Conservation (phyloP, 352 stramenopile genomes). For the Phytophthora megakarya region DNA sequence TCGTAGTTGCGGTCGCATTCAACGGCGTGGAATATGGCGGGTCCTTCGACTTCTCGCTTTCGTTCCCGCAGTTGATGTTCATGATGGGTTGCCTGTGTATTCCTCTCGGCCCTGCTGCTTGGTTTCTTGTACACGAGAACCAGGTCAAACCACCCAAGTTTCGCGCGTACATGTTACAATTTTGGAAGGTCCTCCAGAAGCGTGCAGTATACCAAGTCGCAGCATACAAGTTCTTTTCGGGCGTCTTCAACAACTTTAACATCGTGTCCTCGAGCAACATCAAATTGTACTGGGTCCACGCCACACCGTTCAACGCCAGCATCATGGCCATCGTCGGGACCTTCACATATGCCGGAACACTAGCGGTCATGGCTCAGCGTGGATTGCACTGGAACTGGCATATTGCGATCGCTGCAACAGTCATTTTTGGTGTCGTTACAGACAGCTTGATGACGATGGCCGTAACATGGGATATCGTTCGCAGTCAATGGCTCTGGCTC, state of each 20-base stretch:
- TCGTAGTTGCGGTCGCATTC: conserved; percentile 53
- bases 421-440: conserved; percentile 43
- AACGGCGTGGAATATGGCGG: conserved; percentile 63
- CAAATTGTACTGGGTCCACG: conserved; percentile 61
- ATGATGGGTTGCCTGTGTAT: conserved; percentile 42
- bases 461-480: conserved; percentile 52
- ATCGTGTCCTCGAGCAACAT: conserved; percentile 59
- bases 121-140: conserved; percentile 39
- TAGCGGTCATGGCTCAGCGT: conserved; percentile 49
- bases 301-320: conserved; percentile 60
- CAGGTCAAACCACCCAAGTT: conserved; percentile 33
- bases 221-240: conserved; percentile 70
- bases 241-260: conserved; percentile 68
- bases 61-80: conserved; percentile 58
- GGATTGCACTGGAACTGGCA: conserved; percentile 68
- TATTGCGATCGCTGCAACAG: conserved; percentile 45
- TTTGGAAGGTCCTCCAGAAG: conserved; percentile 65
- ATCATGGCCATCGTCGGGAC: conserved; percentile 58
- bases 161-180: conserved; percentile 38
- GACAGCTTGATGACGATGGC: conserved; percentile 63
- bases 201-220: conserved; percentile 65
- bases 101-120: conserved; percentile 39
- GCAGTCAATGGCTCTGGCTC: conserved; percentile 71
- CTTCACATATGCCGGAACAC: conserved; percentile 51
- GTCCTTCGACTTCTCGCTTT: conserved; percentile 56